A percentile compares a stretch with the other conserved stretches of the same genome.
Evolutionary conservation across 495 filamentous ascomycete species (phyloP).

Genomic region (Neurospora sp.): DNA sequence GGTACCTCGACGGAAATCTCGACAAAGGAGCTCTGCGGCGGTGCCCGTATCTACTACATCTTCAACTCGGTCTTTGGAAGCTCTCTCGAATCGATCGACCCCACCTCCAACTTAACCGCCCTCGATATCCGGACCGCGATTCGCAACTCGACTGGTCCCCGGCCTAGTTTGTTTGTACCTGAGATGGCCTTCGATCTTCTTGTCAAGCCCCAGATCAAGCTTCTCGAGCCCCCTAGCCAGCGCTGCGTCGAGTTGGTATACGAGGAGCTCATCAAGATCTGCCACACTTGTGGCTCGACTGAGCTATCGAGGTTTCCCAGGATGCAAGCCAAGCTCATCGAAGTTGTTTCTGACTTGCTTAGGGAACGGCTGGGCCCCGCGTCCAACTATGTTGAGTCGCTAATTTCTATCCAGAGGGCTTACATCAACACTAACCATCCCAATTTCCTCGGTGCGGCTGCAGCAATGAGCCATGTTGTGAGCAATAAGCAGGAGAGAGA

Average conservation of each 20-base stretch:
- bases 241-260: slow-evolving; percentile 97
- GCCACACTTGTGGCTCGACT: slow-evolving; percentile 94
- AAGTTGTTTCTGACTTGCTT: slow-evolving; percentile 94
- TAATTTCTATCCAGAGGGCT: slow-evolving; percentile 93
- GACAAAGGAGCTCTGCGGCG: slow-evolving; percentile 95
- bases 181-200: slow-evolving; percentile 96
- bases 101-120: slow-evolving; percentile 85
- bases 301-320: slow-evolving; percentile 87
- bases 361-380: slow-evolving; percentile 84
- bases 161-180: slow-evolving; percentile 91
- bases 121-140: slow-evolving; percentile 98
- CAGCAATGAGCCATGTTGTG: slow-evolving; percentile 96
- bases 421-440: slow-evolving; percentile 99
- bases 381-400: slow-evolving; percentile 83
- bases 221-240: slow-evolving; percentile 91
- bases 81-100: slow-evolving; percentile 90
- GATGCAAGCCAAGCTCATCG: slow-evolving; percentile 92
- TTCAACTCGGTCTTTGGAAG: slow-evolving; percentile 99
- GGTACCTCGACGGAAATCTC: slow-evolving; percentile 97
- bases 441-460: slow-evolving; percentile 94
- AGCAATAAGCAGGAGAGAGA: slow-evolving; percentile 90
- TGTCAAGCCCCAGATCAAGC: slow-evolving; percentile 97
- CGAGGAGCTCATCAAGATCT: slow-evolving; percentile 98
- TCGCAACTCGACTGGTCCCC: slow-evolving; percentile 92
- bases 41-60: slow-evolving; percentile 97